Evolutionary conservation across 1,284 basidiomycete species (phyloP), one percentile per base, ranked within the genome.

Genomic region (Cutaneotrichosporon arboriforme): DNA sequence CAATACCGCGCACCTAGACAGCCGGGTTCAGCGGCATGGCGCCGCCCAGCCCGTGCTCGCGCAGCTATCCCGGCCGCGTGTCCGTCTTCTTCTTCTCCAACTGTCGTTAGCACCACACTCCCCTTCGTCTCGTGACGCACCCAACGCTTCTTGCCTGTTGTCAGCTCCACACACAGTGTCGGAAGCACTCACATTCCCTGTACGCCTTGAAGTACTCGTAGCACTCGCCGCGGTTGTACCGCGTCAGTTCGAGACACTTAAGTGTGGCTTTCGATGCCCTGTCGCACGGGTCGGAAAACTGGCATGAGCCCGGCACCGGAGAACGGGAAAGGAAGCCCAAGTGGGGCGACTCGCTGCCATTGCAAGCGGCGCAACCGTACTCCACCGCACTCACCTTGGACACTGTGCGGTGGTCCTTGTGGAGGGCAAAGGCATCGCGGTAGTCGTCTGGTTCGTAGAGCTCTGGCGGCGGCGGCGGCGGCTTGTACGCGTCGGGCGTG

Each of bases 211-310:
- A 76, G 59, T 70, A 76, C 42, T 73, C 68, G 54, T 70, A 63
- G 55, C 74, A 75, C 72, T 74, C 74, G 41, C 67, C 64, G 40
- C 68, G 60, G 54, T 76, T 76, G 55, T 76, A 76, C 52, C 72
- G 71, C 52, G 72, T 67, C 50, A 66, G 57, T 54, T 76, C 74
- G 52, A 76, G 63, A 48, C 74, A 76, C 23, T 71, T 62, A 17
- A 72, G 56, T 4, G 70, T 69, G 8, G 73, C 74, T 57, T 72
- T 72, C 38, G 62, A 63, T 9, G 74, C 73, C 44, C 61, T 67
- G 51, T 67, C 63, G 49, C 74, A 76, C 8, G 74, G 74, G 54
- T 76, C 74, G 15, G 65, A 65, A 56, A 66, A 71, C 68, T 75
- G 26, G 2, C 17, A 13, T 49, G 13, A 49, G 47, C 31, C 12